Evolutionary conservation across 108 stramenopile genomes (phyloP).

Genomic region (Schizochytrium sp.): DNA sequence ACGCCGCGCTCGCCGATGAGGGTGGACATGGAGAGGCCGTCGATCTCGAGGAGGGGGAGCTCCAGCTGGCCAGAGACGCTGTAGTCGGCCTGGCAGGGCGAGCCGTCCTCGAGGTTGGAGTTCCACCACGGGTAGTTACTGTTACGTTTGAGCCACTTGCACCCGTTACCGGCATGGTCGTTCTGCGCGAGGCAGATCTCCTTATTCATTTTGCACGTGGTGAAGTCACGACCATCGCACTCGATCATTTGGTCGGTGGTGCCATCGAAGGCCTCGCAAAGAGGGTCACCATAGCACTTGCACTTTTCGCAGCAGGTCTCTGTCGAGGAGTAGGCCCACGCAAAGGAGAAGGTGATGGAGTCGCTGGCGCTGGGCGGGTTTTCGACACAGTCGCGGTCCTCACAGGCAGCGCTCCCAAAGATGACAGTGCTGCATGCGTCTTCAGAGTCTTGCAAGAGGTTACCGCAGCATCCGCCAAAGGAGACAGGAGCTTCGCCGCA

Average conservation of each 20-base stretch:
- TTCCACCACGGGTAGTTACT: not conserved
- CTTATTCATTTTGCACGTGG: not conserved
- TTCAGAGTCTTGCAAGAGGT: too few relatives aligned
- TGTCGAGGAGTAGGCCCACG: too few relatives aligned
- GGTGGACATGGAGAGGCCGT: not conserved
- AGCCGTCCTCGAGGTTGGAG: not conserved
- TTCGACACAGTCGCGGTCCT: too few relatives aligned
- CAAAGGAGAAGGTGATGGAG: too few relatives aligned
- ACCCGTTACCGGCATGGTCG: not conserved
- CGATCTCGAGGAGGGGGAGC: not conserved
- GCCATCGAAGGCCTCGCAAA: not conserved
- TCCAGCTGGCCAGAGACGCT: not conserved
- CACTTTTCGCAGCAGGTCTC: not conserved
- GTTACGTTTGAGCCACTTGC: not conserved
- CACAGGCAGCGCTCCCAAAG: too few relatives aligned
- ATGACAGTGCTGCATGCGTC: too few relatives aligned
- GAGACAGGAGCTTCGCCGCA: too few relatives aligned
- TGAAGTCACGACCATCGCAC: not conserved
- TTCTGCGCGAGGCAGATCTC: not conserved
- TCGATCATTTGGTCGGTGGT: not conserved
- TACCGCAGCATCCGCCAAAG: too few relatives aligned
- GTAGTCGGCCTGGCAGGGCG: not conserved
- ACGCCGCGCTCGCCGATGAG: slow-evolving; percentile 1
- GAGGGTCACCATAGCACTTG: not conserved
- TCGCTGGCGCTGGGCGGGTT: too few relatives aligned